Evolutionary conservation across 106 monocot species (phyloP), one percentile per base, ranked within the genome.

Genomic region (Gastrodia elata): DNA sequence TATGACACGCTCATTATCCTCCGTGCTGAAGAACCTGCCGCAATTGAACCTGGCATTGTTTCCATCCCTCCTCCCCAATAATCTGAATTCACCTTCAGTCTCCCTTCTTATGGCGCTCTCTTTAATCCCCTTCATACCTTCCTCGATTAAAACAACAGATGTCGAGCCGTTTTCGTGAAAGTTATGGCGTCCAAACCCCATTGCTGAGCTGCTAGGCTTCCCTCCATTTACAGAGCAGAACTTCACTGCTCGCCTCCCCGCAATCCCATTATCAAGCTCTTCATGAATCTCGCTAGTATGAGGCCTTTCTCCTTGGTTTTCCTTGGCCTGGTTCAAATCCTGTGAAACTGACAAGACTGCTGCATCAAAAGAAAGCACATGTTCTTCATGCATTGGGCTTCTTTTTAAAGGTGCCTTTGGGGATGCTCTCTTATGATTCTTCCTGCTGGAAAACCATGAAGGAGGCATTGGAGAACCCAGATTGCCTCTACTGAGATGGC

Each of bases 291-390:
- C 64, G 68, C 74, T 30, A 27, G 16, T 68, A 25, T 20, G 35
- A 69, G 48, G 33, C 52, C 74, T 74, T 48, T 84, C 83, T 68
- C 85, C 84, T 7, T 75, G 78, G 18, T 68, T 64, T 59, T 88
- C 83, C 74, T 89, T 88, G 9, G 78, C 77, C 30, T 68, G 71
- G 44, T 84, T 76, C 57, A 83, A 68, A 41, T 89, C 89, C 70
- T 91, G 89, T 2, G 94, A 91, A 22, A 89, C 91, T 25, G 91
- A 91, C 64, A 87, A 48, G 24, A 97, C 90, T 40, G 96, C 96
- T 7, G 92, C 96, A 84, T 97, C 96, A 72, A 97, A 97, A n/a
- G 96, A 92, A 43, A 90, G 67, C n/a, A 85, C 85, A 71, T 70
- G 79, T 55, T 91, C 87, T 52, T 84, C 86, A 79, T 77, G 82